These are phyloP conservation scores for Leccinum olivaceopallidum DNA, from an alignment of 768 basidiomycete species.

Conservation along the genomic window DNA sequence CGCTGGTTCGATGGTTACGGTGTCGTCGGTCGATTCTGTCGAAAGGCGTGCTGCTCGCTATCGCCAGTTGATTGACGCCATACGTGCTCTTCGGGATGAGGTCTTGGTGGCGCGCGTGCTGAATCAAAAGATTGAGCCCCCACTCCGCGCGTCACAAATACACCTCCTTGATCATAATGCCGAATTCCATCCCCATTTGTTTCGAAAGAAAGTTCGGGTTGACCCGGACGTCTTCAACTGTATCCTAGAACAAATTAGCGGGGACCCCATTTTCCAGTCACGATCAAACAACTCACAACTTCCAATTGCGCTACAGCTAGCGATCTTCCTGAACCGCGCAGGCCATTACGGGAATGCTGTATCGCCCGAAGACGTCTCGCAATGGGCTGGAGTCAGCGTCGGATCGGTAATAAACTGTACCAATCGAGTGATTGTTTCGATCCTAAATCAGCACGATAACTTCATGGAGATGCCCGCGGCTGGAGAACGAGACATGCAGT, in stretches of 20 bases:
- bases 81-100: too few species aligned
- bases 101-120: too few species aligned
- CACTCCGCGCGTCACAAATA: not conserved
- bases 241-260: not conserved
- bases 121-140: not conserved
- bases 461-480: not conserved
- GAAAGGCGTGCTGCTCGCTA: too few species aligned
- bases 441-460: not conserved
- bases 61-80: too few species aligned
- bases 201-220: not conserved
- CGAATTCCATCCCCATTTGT: not conserved
- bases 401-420: not conserved
- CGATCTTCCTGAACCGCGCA: not conserved
- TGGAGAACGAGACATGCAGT: not conserved
- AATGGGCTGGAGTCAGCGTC: not conserved
- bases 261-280: not conserved
- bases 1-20: too few species aligned
- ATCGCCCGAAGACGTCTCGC: not conserved
- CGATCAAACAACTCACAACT: not conserved
- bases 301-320: not conserved
- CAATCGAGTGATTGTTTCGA: not conserved
- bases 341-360: not conserved
- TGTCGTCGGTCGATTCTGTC: too few species aligned
- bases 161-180: not conserved
- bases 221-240: not conserved